phyloP scores from a whole-genome alignment of 2,329 filamentous ascomycete genomes.

The Myriosclerotinia duriaeana region DNA sequence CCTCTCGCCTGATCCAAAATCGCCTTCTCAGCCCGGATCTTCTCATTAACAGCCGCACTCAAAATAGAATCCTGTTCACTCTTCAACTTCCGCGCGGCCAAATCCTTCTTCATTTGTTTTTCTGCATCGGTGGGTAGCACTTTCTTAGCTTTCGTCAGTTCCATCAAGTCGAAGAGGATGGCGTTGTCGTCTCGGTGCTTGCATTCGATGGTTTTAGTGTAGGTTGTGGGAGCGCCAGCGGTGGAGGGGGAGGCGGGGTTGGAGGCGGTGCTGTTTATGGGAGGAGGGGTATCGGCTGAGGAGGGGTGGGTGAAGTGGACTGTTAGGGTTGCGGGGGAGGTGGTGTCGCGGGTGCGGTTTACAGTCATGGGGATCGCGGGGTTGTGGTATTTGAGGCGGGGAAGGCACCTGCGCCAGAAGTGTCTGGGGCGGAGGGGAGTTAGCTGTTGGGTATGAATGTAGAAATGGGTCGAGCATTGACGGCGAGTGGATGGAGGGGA shows the following conservation, averaged over 20 bases:
- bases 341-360: slow-evolving; percentile 61
- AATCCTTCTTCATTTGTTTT: slow-evolving; percentile 53
- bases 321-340: slow-evolving; percentile 59
- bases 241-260: slow-evolving; percentile 36
- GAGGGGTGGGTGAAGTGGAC: slow-evolving; percentile 56
- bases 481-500: background rate
- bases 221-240: slow-evolving; percentile 37
- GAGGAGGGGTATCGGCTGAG: slow-evolving; percentile 21
- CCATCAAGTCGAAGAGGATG: slow-evolving; percentile 63
- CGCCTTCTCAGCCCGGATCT: slow-evolving; percentile 61
- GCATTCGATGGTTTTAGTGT: slow-evolving; percentile 57
- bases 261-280: slow-evolving; percentile 45
- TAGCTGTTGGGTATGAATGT: slow-evolving; percentile 18
- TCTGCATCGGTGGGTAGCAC: slow-evolving; percentile 62
- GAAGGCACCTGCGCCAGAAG: slow-evolving; percentile 83
- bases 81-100: slow-evolving; percentile 55
- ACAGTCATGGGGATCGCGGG: slow-evolving; percentile 80
- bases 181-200: slow-evolving; percentile 58
- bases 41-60: slow-evolving; percentile 53
- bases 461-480: slow-evolving; percentile 26
- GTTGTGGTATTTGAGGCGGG: slow-evolving; percentile 92
- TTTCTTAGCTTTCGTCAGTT: slow-evolving; percentile 58
- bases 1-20: slow-evolving; percentile 55
- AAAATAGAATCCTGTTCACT: slow-evolving; percentile 56
- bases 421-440: slow-evolving; percentile 54